These are phyloP conservation scores for Acer negundo DNA, from an alignment of 345 rosid species.

Conservation along the genomic window DNA sequence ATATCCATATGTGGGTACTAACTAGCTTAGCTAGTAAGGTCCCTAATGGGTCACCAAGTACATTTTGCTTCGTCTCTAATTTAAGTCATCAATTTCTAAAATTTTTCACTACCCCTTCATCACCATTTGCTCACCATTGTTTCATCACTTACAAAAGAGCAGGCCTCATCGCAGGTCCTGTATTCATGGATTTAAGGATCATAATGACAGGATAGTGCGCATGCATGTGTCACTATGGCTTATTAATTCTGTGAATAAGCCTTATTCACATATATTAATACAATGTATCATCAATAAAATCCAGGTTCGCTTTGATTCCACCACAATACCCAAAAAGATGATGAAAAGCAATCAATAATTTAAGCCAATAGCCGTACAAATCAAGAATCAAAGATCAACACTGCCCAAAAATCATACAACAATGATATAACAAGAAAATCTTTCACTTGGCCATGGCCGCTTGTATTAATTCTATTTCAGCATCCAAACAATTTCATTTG, in stretches of 20 bases:
- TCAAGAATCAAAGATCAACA: background rate
- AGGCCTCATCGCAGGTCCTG: background rate
- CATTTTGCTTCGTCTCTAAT: background rate
- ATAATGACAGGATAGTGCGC: background rate
- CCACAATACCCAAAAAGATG: background rate
- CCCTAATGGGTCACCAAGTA: background rate
- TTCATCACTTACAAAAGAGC: background rate
- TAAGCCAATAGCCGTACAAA: background rate
- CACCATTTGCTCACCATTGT: background rate
- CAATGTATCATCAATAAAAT: background rate
- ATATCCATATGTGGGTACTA: background rate
- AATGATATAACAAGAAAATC: background rate
- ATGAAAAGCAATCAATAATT: background rate
- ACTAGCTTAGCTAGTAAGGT: too few relatives aligned
- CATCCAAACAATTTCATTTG: conserved; percentile 1
- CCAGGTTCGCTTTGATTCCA: background rate
- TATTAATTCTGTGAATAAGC: background rate
- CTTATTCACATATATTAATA: background rate
- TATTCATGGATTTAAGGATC: background rate
- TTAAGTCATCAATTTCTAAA: background rate
- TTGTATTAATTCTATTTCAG: background rate
- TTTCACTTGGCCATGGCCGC: background rate
- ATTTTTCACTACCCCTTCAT: background rate
- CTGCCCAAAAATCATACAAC: background rate
- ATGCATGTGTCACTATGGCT: background rate